A percentile compares a stretch with the other conserved stretches of the same genome.
phyloP scores from a whole-genome alignment of 306 rosid genomes.

The Vicia villosa region DNA sequence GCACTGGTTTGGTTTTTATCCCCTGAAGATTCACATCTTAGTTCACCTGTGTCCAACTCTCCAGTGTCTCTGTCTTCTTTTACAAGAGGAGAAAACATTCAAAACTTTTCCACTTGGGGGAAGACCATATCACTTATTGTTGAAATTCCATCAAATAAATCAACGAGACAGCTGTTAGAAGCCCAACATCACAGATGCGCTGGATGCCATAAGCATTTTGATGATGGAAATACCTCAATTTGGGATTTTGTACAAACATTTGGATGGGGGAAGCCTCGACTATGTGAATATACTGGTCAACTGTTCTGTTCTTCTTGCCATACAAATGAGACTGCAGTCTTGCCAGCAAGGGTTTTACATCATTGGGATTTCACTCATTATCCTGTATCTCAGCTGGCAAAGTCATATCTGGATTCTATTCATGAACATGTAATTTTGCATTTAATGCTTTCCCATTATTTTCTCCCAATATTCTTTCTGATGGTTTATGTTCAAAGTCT shows the following conservation, averaged over 20 bases:
- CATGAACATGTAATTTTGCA: slow-evolving; percentile 75
- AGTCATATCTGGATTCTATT: slow-evolving; percentile 92
- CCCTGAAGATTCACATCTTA: slow-evolving; percentile 70
- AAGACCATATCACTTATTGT: slow-evolving; percentile 88
- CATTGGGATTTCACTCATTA: slow-evolving; percentile 82
- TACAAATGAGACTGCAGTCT: slow-evolving; percentile 84
- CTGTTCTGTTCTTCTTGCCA: slow-evolving; percentile 93
- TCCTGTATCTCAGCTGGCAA: slow-evolving; percentile 92
- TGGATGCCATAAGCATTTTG: slow-evolving; percentile 92
- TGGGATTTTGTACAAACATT: slow-evolving; percentile 82
- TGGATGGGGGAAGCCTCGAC: slow-evolving; percentile 97
- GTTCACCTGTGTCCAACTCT: slow-evolving; percentile 51
- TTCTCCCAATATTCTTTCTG: slow-evolving; percentile 10
- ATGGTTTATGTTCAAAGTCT: slow-evolving; percentile 2
- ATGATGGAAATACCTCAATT: slow-evolving; percentile 72
- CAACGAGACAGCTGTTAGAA: slow-evolving; percentile 81
- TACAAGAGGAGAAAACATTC: slow-evolving; percentile 41
- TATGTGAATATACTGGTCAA: slow-evolving; percentile 92
- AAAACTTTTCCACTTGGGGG: slow-evolving; percentile 63
- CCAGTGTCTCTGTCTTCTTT: slow-evolving; percentile 43
- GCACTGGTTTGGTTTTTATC: slow-evolving; percentile 81
- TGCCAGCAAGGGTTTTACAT: slow-evolving; percentile 96
- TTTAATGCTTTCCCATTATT: slow-evolving; percentile 27
- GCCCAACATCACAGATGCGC: slow-evolving; percentile 88
- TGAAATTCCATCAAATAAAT: slow-evolving; percentile 79